Evolutionary conservation across 2,329 filamentous ascomycete genomes (phyloP).

Genomic region (Pseudogymnoascus sp.): DNA sequence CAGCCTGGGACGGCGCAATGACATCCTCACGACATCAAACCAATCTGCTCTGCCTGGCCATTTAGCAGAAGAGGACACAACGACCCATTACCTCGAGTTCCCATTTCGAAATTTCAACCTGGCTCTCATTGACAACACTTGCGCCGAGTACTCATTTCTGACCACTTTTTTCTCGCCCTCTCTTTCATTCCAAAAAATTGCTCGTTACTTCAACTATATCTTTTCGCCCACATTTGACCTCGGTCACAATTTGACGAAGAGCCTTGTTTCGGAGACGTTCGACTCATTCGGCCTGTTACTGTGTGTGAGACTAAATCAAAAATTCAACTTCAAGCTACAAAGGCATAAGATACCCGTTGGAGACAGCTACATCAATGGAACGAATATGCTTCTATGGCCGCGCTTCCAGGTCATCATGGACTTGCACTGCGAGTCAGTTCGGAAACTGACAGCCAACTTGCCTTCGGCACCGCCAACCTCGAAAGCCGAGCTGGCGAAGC

Average conservation of each 20-base stretch:
- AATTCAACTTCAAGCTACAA: slow-evolving; percentile 89
- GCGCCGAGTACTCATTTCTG: slow-evolving; percentile 90
- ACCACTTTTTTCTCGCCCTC: slow-evolving; percentile 80
- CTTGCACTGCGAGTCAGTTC: slow-evolving; percentile 80
- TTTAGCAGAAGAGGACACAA: slow-evolving; percentile 81
- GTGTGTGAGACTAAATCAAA: slow-evolving; percentile 90
- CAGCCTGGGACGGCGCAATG: slow-evolving; percentile 77
- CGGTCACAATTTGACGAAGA: slow-evolving; percentile 68
- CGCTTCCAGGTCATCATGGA: slow-evolving; percentile 93
- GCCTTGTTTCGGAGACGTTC: slow-evolving; percentile 66
- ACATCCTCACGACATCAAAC: slow-evolving; percentile 67
- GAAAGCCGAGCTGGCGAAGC: slow-evolving; percentile 47
- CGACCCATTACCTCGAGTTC: slow-evolving; percentile 78
- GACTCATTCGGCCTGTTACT: slow-evolving; percentile 83
- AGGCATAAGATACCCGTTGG: slow-evolving; percentile 81
- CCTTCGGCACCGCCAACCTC: slow-evolving; percentile 39
- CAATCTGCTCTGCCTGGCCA: slow-evolving; percentile 78
- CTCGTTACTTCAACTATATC: slow-evolving; percentile 76
- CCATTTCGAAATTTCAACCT: slow-evolving; percentile 94
- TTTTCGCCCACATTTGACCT: slow-evolving; percentile 87
- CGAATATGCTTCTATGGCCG: slow-evolving; percentile 94
- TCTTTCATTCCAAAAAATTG: slow-evolving; percentile 67
- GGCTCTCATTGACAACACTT: slow-evolving; percentile 86
- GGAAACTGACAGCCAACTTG: slow-evolving; percentile 49
- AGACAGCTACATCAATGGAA: slow-evolving; percentile 88